Percentiles rank a stretch among this genome's conserved stretches.
phyloP scores from a whole-genome alignment of 2,329 filamentous ascomycete species.

The Xylariaceae sp. region DNA sequence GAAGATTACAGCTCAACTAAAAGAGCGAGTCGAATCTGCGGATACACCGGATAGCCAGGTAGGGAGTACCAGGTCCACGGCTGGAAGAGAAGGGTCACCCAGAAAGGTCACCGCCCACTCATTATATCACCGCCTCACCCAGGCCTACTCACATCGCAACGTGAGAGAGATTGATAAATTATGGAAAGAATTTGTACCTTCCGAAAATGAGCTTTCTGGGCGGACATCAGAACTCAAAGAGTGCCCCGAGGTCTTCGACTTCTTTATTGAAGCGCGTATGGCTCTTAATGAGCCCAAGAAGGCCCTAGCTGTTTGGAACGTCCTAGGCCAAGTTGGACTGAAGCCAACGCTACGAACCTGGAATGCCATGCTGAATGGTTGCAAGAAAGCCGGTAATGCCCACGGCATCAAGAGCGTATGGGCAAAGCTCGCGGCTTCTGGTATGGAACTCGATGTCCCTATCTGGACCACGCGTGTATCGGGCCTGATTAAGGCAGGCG shows the following conservation, averaged over 20 bases:
- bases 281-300: constrained; percentile 22
- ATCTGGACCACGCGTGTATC: constrained; percentile 70
- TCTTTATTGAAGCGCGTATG: constrained; percentile 26
- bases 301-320: constrained; percentile 24
- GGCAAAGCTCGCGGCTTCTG: constrained; percentile 55
- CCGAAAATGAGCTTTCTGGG: constrained; percentile 10
- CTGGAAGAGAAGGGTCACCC: not conserved
- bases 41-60: not conserved
- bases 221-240: constrained; percentile 16
- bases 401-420: constrained; percentile 64
- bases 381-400: constrained; percentile 54
- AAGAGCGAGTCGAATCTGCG: constrained; percentile 3
- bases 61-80: not conserved
- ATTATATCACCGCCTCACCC: constrained; percentile 13
- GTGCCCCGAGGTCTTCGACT: constrained; percentile 21
- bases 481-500: constrained; percentile 55
- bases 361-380: constrained; percentile 70
- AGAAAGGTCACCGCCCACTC: constrained; percentile 2
- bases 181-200: constrained; percentile 22
- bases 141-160: constrained; percentile 4
- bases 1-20: constrained; percentile 15
- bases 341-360: constrained; percentile 62
- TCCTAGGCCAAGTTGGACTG: constrained; percentile 38
- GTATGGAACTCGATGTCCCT: constrained; percentile 55
- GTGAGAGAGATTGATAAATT: constrained; percentile 17